These are phyloP conservation scores for Sanghuangporus weigelae DNA, from an alignment of 1,284 basidiomycete genomes.

Conservation along the genomic window DNA sequence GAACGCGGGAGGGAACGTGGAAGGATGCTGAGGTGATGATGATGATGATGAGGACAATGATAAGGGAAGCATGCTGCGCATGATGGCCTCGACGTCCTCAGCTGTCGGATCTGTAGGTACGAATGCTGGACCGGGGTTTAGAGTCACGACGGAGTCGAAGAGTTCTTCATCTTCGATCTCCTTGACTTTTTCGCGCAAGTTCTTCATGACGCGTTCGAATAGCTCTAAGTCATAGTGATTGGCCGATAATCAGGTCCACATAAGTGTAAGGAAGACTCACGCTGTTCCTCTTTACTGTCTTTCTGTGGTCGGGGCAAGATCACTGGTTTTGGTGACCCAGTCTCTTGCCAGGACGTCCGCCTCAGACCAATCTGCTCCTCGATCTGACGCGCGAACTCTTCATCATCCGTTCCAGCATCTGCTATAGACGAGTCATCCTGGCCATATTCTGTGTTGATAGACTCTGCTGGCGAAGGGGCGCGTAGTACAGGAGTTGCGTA, in stretches of 20 bases:
- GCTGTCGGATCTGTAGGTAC: constrained; percentile 45
- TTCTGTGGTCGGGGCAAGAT: constrained; percentile 27
- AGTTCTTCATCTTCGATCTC: constrained; percentile 61
- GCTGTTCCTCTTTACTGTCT: constrained; percentile 35
- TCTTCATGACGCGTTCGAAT: constrained; percentile 43
- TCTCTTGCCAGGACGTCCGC: constrained; percentile 41
- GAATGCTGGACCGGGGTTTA: constrained; percentile 46
- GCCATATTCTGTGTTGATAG: constrained; percentile 60
- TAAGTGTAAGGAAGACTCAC: constrained; percentile 30
- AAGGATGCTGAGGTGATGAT: background rate
- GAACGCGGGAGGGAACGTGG: background rate
- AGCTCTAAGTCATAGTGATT: constrained; percentile 27
- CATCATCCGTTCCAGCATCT: constrained; percentile 36
- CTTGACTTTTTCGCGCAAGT: constrained; percentile 46
- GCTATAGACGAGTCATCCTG: constrained; percentile 49
- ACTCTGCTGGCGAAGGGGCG: constrained; percentile 64
- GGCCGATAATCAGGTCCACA: background rate
- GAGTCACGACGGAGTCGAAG: constrained; percentile 55
- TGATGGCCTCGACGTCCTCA: constrained; percentile 53
- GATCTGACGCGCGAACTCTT: constrained; percentile 52
- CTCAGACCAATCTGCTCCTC: constrained; percentile 35
- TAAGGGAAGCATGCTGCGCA: constrained; percentile 46
- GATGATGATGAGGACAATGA: background rate
- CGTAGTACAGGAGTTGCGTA: constrained; percentile 65
- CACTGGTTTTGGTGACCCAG: constrained; percentile 36